These are phyloP conservation scores for Scedosporium minutisporum DNA, from an alignment of 2,329 filamentous ascomycete genomes.

Conservation along the genomic window DNA sequence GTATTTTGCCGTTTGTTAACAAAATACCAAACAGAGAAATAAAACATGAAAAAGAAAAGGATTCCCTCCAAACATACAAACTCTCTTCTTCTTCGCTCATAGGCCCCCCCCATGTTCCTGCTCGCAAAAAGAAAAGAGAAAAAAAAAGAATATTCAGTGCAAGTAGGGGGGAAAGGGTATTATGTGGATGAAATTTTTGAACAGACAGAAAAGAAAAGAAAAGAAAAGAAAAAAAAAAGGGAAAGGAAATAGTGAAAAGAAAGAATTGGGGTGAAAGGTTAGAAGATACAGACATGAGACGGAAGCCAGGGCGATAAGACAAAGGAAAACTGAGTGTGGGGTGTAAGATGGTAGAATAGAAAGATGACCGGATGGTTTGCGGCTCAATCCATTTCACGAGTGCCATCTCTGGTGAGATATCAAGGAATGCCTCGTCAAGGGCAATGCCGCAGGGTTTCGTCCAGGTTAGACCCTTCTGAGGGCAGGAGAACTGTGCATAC, in stretches of 20 bases:
- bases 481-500: too few relatives aligned
- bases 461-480: background rate
- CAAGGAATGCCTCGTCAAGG: background rate
- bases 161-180: background rate
- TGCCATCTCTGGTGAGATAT: background rate
- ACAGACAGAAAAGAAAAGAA: constrained; percentile 3
- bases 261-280: background rate
- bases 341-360: background rate
- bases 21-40: background rate
- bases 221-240: background rate
- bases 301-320: background rate
- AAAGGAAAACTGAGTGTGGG: background rate
- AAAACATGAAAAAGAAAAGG: background rate
- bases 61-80: background rate
- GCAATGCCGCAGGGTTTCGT: background rate
- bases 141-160: background rate
- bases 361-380: background rate
- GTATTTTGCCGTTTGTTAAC: background rate
- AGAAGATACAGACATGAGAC: background rate
- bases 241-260: background rate
- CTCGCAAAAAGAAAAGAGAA: background rate
- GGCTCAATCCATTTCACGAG: background rate
- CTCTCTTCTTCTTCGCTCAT: background rate
- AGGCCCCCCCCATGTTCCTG: background rate
- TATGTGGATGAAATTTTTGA: constrained; percentile 3